Evolutionary conservation across 2,329 filamentous ascomycete species (phyloP), one percentile per base, ranked within the genome.

Genomic region (Diaporthe amygdali): DNA sequence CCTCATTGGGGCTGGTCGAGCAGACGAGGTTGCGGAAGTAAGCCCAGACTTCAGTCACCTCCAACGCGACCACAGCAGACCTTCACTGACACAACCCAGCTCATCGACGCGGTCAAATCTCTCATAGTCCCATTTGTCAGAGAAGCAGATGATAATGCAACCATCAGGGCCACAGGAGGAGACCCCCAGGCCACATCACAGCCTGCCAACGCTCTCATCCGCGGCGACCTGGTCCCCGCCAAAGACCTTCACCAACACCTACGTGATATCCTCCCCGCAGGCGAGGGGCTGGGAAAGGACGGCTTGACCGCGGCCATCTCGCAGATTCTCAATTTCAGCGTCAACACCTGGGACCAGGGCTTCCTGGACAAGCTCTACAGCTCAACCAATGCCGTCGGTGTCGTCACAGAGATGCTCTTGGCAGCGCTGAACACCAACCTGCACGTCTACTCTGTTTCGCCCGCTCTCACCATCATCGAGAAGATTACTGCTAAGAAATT

Each of bases 281-380:
- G 81, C 3, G 80, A 86, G 47, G 91, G 89, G 9, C 84, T 83
- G 73, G 92, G 91, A 1, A 93, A 93, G 76, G 89, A 93, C 52
- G 96, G 95, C 0, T 84, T 98, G 39, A 84, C 97, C 34, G 86
- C 90, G 41, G 89, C 90, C 3, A 87, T 97, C 55, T 84, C 90
- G 75, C 88, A 91, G 72, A 86, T 98, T 25, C 86, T 98, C 51
- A 87, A 89, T 74, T 95, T 97, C 81, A 96, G 93, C 78, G 96
- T 98, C 78, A 99, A 99, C 83, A 98, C 96, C n/a, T 98, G 95
- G 94, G 93, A 97, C 78, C 95, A 97, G 82, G 96, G 96, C 14
- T 99, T 98, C 82, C 83, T 98, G 78, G 95, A 98, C 83, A 98
- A 99, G 84, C 86, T 98, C 22, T 98, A 98, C 81, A 90, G 93